Evolutionary conservation across 164 flowering plant species (phyloP).

Genomic region (Vitis cinerea): DNA sequence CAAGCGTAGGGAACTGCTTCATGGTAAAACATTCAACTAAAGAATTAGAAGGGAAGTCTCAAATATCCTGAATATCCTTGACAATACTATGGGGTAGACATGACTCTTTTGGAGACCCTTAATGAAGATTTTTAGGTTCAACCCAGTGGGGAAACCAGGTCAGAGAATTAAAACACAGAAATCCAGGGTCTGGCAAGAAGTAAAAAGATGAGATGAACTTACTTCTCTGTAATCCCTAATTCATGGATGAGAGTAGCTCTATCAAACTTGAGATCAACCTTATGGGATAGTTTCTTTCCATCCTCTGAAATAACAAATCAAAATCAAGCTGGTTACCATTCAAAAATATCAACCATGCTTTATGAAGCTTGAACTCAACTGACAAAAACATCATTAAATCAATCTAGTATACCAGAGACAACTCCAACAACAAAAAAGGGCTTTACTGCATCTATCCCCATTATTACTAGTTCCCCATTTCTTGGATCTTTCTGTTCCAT

Average conservation of each 20-base stretch:
- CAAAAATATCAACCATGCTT: no score
- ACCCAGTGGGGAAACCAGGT: no score
- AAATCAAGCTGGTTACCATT: no score
- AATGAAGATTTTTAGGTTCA: no score
- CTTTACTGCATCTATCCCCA: slow-evolving; percentile 46
- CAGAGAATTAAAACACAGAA: background rate
- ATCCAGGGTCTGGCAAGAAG: background rate
- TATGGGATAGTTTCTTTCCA: slow-evolving; percentile 52
- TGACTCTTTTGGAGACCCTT: no score
- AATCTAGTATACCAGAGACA: slow-evolving; percentile 44
- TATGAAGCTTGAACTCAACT: no score
- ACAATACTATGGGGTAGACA: no score
- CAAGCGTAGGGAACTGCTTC: no score
- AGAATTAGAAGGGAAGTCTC: no score
- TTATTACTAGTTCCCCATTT: slow-evolving; percentile 61
- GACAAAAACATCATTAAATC: no score
- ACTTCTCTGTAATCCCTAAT: slow-evolving; percentile 61
- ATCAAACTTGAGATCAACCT: slow-evolving; percentile 50
- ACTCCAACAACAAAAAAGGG: slow-evolving; percentile 59
- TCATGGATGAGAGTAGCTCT: slow-evolving; percentile 56
- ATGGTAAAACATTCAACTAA: no score
- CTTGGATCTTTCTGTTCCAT: slow-evolving; percentile 55
- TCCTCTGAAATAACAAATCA: slow-evolving; percentile 39
- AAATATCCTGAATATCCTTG: no score
- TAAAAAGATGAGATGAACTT: background rate